These are phyloP conservation scores for Solanum hybrid DNA, from an alignment of 305 asterid species.

Conservation along the genomic window DNA sequence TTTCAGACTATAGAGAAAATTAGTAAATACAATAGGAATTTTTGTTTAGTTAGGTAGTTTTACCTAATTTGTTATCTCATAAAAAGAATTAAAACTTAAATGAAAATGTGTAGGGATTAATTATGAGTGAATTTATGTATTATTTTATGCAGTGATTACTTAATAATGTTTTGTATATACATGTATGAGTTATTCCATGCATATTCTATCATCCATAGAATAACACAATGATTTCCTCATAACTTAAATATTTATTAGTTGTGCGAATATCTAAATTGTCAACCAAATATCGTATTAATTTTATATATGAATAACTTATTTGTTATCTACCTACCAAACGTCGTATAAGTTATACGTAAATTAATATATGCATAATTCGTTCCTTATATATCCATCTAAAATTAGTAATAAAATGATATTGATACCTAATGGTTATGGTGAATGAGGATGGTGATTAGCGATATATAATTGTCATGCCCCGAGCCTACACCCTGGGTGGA, in stretches of 20 bases:
- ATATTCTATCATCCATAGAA: not conserved
- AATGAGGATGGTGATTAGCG: not conserved
- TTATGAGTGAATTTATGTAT: not conserved
- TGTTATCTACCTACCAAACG: too few species aligned
- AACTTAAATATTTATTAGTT: not conserved
- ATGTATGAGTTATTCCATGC: not conserved
- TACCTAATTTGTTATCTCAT: not conserved
- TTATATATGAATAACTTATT: too few species aligned
- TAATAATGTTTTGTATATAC: not conserved
- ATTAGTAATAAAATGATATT: not conserved
- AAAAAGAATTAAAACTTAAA: too few species aligned
- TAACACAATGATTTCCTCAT: not conserved
- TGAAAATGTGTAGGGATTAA: not conserved
- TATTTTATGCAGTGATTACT: not conserved
- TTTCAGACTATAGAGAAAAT: not conserved
- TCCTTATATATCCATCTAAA: too few species aligned
- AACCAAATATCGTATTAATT: too few species aligned
- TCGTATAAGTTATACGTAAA: too few species aligned
- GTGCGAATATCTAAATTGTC: not conserved
- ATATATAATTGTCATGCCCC: too few species aligned
- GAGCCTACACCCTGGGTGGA: too few species aligned
- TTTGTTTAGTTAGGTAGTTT: not conserved
- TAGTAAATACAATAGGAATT: not conserved
- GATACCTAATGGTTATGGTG: not conserved
- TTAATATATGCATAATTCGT: too few species aligned